Evolutionary conservation across 2,329 filamentous ascomycete genomes (phyloP), one percentile per base, ranked within the genome.

Genomic region (Dactylellina cionopaga): DNA sequence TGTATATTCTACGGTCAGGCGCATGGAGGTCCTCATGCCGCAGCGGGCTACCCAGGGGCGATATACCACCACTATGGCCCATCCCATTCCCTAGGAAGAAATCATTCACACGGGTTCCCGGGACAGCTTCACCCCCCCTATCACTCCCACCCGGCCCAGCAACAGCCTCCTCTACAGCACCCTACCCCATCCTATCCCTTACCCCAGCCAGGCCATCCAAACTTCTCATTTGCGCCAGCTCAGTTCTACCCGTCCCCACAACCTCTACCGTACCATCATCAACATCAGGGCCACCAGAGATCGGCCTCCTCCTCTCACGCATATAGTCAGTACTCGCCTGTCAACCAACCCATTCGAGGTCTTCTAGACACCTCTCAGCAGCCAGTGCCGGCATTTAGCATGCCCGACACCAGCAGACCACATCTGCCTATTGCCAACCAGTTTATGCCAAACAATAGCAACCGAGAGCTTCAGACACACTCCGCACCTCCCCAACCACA

Each of bases 241-340:
- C 66, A 71, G 22, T 71, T 71, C 51, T 71, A 71, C 24, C 66
- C 66, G 6, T 71, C 66, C 11, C 66, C 66, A 27, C 66, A 71
- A 22, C 66, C 58, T 1, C 43, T 43, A 22, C 60, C 39, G 5
- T 63, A 71, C 37, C 58, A 58, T 5, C 43, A 59, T 19, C 66
- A 64, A 9, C 60, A 54, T 9, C 41, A 58, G 4, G 43, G 54
- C 13, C 66, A 71, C n/a, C 66, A 71, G 51, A 58, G 66, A 54
- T 71, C 66, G 5, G 24, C 47, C 49, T 70, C 65, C 5, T 71
- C 66, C 0, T 63, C 66, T 13, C 65, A 71, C 31, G 25, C 49
- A 5, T 64, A 71, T 15, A 63, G 13, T 15, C 66, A 71, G n/a
- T 71, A 71, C 15, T 64, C 66, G 1, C 66, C 66, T 6, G 66